Base-by-base conservation (phyloP, 768 basidiomycete species). In the Paxillus rubicundulus region DNA sequence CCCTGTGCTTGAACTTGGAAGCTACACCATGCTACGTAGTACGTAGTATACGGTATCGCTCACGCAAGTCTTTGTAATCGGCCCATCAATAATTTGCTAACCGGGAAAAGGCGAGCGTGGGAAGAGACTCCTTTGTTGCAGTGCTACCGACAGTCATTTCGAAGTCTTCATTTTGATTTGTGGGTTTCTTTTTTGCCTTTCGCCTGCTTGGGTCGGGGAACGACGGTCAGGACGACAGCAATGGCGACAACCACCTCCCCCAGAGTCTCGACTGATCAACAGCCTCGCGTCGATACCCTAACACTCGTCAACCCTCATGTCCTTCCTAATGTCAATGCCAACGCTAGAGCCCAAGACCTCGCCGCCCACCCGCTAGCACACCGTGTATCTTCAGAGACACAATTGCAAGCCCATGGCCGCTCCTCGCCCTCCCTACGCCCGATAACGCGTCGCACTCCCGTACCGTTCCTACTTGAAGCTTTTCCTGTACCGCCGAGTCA, bases 401-500 rank as follows among this genome's bases (percentile, higher is more conserved):
- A 45, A 17, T 44, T 42, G 4, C 59, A 63, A 37, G 7, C 57
- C 2, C 52, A 50, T 9, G 65, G 63, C 13, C 64, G 63, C 42
- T 55, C 65, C 16, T 66, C 65, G 1, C 63, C 66, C 5, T 44
- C 63, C 8, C 42, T 57, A 24, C 60, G 69, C 4, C 5, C 47
- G 17, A 41, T 67, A 51, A 52, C 65, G n/a, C 70, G 67, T 7
- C 70, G 66, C 40, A 64, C 62, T 2, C 61, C 62, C 1, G 64
- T 66, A 1, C 74, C 74, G 13, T 69, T 63, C 47, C 68, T 67
- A 18, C 72, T 70, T 40, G 72, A 70, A 47, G 66, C 74, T 4
- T 75, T 72, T 18, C 71, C 74, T 10, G 60, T 58, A 2, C 72
- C 68, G 2, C 75, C 67, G 3, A 68, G 71, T 44, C 68, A 67